phyloP scores from a whole-genome alignment of 2,329 filamentous ascomycete species.

The Xylaria digitata region DNA sequence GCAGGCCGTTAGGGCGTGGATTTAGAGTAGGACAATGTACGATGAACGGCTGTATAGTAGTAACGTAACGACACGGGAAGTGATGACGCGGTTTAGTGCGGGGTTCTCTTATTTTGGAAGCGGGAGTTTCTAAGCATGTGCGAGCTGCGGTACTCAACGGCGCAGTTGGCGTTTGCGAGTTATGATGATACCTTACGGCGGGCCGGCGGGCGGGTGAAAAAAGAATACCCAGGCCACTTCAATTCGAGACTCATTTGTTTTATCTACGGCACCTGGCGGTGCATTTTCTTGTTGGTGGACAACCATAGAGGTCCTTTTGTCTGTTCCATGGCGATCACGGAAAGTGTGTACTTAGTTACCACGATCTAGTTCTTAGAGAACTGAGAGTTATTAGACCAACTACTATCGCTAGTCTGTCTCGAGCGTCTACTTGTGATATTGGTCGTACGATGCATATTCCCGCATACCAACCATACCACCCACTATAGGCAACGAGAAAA shows the following conservation, averaged over 20 bases:
- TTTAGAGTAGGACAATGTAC: background rate
- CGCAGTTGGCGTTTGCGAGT: constrained; percentile 22
- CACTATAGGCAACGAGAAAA: background rate
- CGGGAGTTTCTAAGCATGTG: background rate
- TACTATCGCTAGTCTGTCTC: background rate
- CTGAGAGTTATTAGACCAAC: background rate
- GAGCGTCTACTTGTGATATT: background rate
- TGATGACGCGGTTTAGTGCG: background rate
- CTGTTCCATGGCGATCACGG: background rate
- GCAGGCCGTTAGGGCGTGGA: constrained; percentile 36
- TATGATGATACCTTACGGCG: constrained; percentile 8
- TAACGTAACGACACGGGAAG: background rate
- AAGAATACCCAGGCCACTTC: constrained; percentile 1
- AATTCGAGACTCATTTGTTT: background rate
- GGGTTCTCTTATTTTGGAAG: too few relatives aligned
- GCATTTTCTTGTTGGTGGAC: background rate
- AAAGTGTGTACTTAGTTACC: background rate
- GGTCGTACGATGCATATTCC: too few relatives aligned
- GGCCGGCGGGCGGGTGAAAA: background rate
- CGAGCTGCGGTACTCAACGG: constrained; percentile 21
- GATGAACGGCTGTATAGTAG: constrained; percentile 28
- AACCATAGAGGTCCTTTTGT: background rate
- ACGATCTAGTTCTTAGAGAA: background rate
- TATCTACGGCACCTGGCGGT: background rate
- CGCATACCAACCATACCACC: background rate